Conservation (phyloP, 2,329 filamentous ascomycete genomes). For the Cladosporium sp. region DNA sequence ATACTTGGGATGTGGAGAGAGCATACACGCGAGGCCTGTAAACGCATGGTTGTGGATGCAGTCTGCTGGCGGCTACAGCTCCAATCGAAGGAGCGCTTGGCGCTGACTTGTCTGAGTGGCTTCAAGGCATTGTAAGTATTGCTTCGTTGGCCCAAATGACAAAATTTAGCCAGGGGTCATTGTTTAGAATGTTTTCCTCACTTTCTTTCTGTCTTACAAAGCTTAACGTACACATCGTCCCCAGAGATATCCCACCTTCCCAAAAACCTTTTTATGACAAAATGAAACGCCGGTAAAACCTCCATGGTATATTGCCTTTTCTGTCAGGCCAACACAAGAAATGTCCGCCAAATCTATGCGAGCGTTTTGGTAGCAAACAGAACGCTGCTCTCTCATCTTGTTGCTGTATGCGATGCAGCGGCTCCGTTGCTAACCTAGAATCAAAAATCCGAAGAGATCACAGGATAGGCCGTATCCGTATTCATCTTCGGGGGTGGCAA, state of each 20-base stretch:
- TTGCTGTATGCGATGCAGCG: neutral
- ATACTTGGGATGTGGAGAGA: no score
- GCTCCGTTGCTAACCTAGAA: neutral
- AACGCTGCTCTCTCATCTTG: neutral
- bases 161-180: neutral
- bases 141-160: no score
- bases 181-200: neutral
- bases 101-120: no score
- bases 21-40: no score
- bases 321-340: neutral
- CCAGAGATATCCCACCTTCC: neutral
- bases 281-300: neutral
- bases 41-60: no score
- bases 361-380: neutral
- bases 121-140: no score
- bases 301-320: conserved; percentile 3
- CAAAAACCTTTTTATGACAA: neutral
- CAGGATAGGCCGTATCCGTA: neutral
- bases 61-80: no score
- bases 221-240: neutral
- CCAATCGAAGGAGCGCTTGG: no score
- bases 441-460: neutral
- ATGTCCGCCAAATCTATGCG: neutral
- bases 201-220: neutral
- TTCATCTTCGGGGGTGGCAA: neutral